These are phyloP conservation scores for Hydnum rufescens DNA, from an alignment of 768 basidiomycete species.

Conservation along the genomic window DNA sequence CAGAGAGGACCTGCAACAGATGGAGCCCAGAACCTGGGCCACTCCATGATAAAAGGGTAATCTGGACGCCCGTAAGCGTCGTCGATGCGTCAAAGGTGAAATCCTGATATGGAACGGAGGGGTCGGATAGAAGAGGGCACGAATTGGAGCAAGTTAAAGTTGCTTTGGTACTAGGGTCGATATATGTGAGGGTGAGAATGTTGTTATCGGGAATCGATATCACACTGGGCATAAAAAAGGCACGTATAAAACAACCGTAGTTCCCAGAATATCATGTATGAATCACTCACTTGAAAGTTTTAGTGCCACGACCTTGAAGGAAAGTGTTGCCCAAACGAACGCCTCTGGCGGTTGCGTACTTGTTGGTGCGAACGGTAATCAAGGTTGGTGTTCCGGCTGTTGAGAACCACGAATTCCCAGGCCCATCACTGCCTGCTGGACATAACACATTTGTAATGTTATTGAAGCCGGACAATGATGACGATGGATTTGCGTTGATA, in stretches of 20 bases:
- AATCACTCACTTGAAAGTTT: slow-evolving; percentile 52
- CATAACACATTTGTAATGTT: slow-evolving; percentile 60
- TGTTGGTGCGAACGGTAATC: slow-evolving; percentile 59
- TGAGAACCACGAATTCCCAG: slow-evolving; percentile 72
- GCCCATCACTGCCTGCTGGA: slow-evolving; percentile 61
- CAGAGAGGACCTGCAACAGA: slow-evolving; percentile 77
- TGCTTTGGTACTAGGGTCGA: slow-evolving; percentile 54
- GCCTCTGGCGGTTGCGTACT: slow-evolving; percentile 54
- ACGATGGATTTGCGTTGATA: slow-evolving; percentile 39
- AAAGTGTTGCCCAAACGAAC: slow-evolving; percentile 87
- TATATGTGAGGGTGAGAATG: slow-evolving; percentile 53
- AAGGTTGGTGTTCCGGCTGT: slow-evolving; percentile 47
- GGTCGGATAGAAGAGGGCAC: slow-evolving; percentile 66
- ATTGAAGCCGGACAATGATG: slow-evolving; percentile 36
- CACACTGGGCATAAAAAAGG: slow-evolving; percentile 27
- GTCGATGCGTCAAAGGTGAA: slow-evolving; percentile 53
- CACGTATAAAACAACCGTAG: not conserved
- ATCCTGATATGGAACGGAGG: slow-evolving; percentile 73
- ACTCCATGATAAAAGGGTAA: slow-evolving; percentile 56
- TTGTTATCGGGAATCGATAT: slow-evolving; percentile 80
- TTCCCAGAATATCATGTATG: not conserved
- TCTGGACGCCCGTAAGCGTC: slow-evolving; percentile 73
- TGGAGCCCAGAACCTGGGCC: slow-evolving; percentile 70
- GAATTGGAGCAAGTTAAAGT: slow-evolving; percentile 54
- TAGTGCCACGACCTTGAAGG: slow-evolving; percentile 58